These are phyloP conservation scores for Brassica juncea DNA, from an alignment of 345 rosid species.

Conservation along the genomic window DNA sequence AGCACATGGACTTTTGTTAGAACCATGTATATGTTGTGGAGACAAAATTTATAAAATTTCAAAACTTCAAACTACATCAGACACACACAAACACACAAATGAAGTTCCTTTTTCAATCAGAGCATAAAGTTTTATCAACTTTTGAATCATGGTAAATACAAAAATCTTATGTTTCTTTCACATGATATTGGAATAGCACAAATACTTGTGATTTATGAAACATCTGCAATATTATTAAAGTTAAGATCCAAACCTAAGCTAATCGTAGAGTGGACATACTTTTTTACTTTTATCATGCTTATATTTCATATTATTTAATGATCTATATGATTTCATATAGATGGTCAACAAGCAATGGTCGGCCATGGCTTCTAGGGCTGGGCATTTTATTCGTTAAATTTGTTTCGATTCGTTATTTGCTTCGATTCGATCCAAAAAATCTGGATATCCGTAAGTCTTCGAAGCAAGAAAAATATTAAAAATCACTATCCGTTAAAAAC, in stretches of 20 bases:
- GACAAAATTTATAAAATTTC: background rate
- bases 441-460: no score
- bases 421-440: no score
- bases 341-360: background rate
- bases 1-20: no score
- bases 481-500: no score
- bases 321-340: background rate
- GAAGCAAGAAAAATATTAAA: no score
- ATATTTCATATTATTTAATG: background rate
- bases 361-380: background rate
- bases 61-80: background rate
- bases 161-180: background rate
- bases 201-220: background rate
- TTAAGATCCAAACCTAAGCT: background rate
- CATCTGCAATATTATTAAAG: background rate
- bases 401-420: no score
- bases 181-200: background rate
- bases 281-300: background rate
- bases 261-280: background rate
- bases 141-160: background rate
- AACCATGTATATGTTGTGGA: background rate
- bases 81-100: no score
- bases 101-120: no score
- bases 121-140: background rate
- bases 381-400: no score